Evolutionary conservation across 2,329 filamentous ascomycete genomes (phyloP).

Genomic region (Hypoxylon sp.): DNA sequence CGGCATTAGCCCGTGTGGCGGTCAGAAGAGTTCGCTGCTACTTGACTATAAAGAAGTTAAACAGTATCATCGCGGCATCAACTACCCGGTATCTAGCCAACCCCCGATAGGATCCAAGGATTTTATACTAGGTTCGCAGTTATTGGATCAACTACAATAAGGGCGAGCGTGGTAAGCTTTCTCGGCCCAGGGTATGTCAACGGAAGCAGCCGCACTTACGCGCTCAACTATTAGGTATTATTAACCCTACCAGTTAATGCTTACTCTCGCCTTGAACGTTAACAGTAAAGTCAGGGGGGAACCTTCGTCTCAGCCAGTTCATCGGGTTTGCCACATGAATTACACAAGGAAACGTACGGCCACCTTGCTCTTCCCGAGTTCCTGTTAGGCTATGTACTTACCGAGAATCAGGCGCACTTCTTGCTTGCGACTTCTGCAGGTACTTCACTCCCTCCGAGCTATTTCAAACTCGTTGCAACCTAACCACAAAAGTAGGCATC

Average conservation of each 20-base stretch:
- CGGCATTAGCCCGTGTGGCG: slow-evolving; percentile 37
- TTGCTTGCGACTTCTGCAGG: slow-evolving; percentile 59
- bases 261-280: slow-evolving; percentile 32
- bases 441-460: slow-evolving; percentile 25
- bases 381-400: slow-evolving; percentile 39
- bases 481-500: slow-evolving; percentile 49
- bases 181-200: slow-evolving; percentile 35
- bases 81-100: slow-evolving; percentile 25
- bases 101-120: slow-evolving; percentile 23
- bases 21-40: slow-evolving; percentile 37
- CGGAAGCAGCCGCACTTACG: slow-evolving; percentile 43
- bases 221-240: slow-evolving; percentile 29
- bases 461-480: slow-evolving; percentile 28
- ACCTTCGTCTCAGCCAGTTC: slow-evolving; percentile 26
- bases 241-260: slow-evolving; percentile 38
- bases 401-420: slow-evolving; percentile 52
- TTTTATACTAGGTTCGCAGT: slow-evolving; percentile 36
- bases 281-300: slow-evolving; percentile 36
- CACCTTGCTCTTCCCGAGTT: slow-evolving; percentile 15
- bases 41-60: slow-evolving; percentile 28
- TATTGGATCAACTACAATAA: slow-evolving; percentile 34
- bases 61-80: slow-evolving; percentile 32
- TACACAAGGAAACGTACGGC: slow-evolving; percentile 56
- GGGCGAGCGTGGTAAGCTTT: slow-evolving; percentile 22
- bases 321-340: slow-evolving; percentile 51